Evolutionary conservation across 2,329 filamentous ascomycete genomes (phyloP).

Genomic region (Emydomyces testavorans): DNA sequence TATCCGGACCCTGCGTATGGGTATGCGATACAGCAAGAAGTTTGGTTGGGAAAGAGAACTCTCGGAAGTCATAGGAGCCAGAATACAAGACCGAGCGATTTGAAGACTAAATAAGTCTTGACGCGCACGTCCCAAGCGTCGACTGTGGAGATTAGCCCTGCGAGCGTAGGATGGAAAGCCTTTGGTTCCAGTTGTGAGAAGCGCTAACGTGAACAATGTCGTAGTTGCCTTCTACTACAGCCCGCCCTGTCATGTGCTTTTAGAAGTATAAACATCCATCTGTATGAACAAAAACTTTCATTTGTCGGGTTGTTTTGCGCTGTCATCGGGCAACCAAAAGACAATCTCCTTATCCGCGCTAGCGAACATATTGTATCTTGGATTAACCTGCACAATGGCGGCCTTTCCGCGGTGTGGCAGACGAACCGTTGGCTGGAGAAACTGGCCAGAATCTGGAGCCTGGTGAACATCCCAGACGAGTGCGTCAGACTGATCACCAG

Average conservation of each 20-base stretch:
- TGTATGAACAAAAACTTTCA: slow-evolving; percentile 14
- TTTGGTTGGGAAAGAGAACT: slow-evolving; percentile 55
- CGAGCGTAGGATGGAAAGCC: too few relatives aligned
- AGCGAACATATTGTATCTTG: slow-evolving; percentile 80
- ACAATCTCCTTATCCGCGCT: slow-evolving; percentile 75
- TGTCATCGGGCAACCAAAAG: slow-evolving; percentile 64
- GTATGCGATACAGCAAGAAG: slow-evolving; percentile 53
- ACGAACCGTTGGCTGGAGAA: slow-evolving; percentile 30
- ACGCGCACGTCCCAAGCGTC: not conserved
- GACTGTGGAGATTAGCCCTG: too few relatives aligned
- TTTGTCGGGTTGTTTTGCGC: slow-evolving; percentile 26
- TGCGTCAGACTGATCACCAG: slow-evolving; percentile 54
- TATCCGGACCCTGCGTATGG: slow-evolving; percentile 52
- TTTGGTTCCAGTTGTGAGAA: too few relatives aligned
- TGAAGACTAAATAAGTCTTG: not conserved
- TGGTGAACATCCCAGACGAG: slow-evolving; percentile 74
- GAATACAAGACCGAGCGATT: too few relatives aligned
- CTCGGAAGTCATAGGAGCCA: slow-evolving; percentile 24
- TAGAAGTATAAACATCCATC: not conserved
- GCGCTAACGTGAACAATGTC: too few relatives aligned
- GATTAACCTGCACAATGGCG: slow-evolving; percentile 44
- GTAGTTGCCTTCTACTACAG: too few relatives aligned
- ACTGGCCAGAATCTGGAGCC: slow-evolving; percentile 45
- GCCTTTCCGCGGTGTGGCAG: slow-evolving; percentile 45
- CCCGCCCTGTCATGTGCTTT: not conserved